Conservation (phyloP, 2,329 filamentous ascomycete genomes). For the Fusarium incarnatum region DNA sequence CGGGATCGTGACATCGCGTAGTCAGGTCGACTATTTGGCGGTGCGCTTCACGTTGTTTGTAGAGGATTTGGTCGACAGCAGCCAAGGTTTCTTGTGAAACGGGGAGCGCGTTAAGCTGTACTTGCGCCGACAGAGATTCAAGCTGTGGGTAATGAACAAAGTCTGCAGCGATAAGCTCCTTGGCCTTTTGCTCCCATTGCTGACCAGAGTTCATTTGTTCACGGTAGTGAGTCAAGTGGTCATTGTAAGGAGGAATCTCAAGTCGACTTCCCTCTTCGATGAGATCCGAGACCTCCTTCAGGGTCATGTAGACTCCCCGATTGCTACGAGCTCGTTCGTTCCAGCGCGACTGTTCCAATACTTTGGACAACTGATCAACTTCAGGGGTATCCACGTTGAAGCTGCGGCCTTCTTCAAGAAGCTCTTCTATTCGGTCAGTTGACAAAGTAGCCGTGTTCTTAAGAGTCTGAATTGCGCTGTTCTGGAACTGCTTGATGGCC, state of each 20-base stretch:
- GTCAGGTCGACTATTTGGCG: slow-evolving; percentile 86
- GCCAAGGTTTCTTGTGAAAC: slow-evolving; percentile 84
- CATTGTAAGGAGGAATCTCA: slow-evolving; percentile 82
- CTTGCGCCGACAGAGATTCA: slow-evolving; percentile 89
- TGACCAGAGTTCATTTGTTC: slow-evolving; percentile 82
- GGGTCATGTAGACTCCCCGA: slow-evolving; percentile 73
- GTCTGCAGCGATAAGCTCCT: slow-evolving; percentile 92
- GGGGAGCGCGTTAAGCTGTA: slow-evolving; percentile 74
- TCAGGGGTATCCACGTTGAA: slow-evolving; percentile 95
- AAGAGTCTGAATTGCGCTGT: slow-evolving; percentile 77
- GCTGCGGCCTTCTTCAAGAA: slow-evolving; percentile 87
- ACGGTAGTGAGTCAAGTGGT: slow-evolving; percentile 79
- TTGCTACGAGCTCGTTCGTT: slow-evolving; percentile 78
- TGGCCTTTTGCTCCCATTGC: slow-evolving; percentile 92
- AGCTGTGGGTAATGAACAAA: slow-evolving; percentile 93
- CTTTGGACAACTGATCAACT: slow-evolving; percentile 81
- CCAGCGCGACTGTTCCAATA: slow-evolving; percentile 90
- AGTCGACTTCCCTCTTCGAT: slow-evolving; percentile 82
- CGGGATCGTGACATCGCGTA: slow-evolving; percentile 78
- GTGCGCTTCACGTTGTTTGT: slow-evolving; percentile 95
- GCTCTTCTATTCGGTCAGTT: slow-evolving; percentile 83
- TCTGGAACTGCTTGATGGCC: slow-evolving; percentile 86
- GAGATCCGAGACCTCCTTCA: slow-evolving; percentile 82
- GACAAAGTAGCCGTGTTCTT: slow-evolving; percentile 72
- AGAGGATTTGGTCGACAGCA: slow-evolving; percentile 89